Evolutionary conservation across 2,329 filamentous ascomycete species (phyloP).

Genomic region (Colletotrichum tanaceti): DNA sequence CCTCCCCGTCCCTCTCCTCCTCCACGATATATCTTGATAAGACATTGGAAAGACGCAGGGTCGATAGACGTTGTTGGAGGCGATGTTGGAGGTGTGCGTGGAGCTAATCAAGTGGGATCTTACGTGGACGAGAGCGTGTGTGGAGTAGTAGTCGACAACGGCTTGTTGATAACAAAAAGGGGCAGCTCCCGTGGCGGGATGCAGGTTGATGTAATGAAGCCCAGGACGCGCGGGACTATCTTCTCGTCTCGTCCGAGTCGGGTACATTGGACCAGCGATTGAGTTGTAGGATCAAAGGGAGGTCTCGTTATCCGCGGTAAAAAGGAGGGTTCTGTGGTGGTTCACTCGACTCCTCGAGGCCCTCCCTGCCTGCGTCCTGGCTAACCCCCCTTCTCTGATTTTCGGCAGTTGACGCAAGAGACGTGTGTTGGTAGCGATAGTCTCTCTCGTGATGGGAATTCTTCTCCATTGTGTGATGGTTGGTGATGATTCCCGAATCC

Average conservation of each 20-base stretch:
- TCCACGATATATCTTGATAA: conserved; percentile 25
- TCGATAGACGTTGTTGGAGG: background rate
- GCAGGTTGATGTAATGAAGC: conserved; percentile 30
- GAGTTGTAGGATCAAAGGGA: background rate
- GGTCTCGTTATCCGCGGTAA: background rate
- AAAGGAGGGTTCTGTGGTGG: too few relatives aligned
- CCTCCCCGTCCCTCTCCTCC: too few relatives aligned
- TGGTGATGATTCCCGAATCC: too few relatives aligned
- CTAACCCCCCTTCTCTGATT: too few relatives aligned
- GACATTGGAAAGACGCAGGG: conserved; percentile 10
- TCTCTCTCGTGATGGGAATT: too few relatives aligned
- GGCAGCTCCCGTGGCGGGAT: background rate
- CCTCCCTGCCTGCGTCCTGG: too few relatives aligned
- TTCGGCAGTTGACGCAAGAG: too few relatives aligned
- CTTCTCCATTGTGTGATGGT: too few relatives aligned
- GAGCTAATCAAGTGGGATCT: too few relatives aligned
- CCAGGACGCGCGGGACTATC: background rate
- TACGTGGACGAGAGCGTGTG: too few relatives aligned
- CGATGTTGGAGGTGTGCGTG: background rate
- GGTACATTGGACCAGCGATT: background rate
- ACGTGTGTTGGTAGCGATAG: too few relatives aligned
- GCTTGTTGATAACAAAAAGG: conserved; percentile 11
- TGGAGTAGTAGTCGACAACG: background rate
- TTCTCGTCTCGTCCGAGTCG: background rate
- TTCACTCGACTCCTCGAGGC: too few relatives aligned